Evolutionary conservation across 2,329 filamentous ascomycete species (phyloP), one percentile per base, ranked within the genome.

Genomic region (Microdochium bolleyi): DNA sequence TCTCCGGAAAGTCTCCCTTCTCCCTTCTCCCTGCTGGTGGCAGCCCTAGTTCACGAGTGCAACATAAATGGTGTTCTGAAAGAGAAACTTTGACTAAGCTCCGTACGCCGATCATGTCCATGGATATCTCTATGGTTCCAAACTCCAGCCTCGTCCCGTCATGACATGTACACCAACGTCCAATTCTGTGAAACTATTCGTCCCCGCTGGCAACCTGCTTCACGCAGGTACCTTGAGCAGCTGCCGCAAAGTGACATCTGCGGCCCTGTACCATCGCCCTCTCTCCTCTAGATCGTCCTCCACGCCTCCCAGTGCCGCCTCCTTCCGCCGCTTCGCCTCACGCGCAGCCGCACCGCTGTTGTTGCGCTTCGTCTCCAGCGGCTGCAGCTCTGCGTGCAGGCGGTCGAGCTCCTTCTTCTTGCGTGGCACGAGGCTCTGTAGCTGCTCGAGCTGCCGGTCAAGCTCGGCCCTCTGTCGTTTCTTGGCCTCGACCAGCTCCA

Each of bases 251-350:
- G 75, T 78, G 9, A 73, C 70, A 63, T 90, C 87, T n/a, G 82
- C 83, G 19, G 84, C 84, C 58, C 82, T 79, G 70, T 84, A 83
- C 88, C 88, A 92, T 58, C 87, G 75, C 5, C 85, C 88, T 60
- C 83, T 78, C 67, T 88, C 85, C 65, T 92, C 88, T 30, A 91
- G 67, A 61, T 92, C 87, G 60, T 90, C 87, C 16, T 82, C 81
- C 44, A 83, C 80, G 5, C 84, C 85, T 4, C 82, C 81, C 8
- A 84, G 70, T 9, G 83, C 78, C 11, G 78, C 78, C 61, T 89
- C 86, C 65, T 84, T 86, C 60, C 85, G 77, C 62, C 82, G 75
- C 66, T 77, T 79, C 13, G 87, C 87, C 61, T 92, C 88, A 58
- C 76, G 80, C n/a, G 87, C 87, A 16, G 86, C 84, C 24, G 80